Conservation (phyloP, 2,329 filamentous ascomycete species). For the Septoria linicola region DNA sequence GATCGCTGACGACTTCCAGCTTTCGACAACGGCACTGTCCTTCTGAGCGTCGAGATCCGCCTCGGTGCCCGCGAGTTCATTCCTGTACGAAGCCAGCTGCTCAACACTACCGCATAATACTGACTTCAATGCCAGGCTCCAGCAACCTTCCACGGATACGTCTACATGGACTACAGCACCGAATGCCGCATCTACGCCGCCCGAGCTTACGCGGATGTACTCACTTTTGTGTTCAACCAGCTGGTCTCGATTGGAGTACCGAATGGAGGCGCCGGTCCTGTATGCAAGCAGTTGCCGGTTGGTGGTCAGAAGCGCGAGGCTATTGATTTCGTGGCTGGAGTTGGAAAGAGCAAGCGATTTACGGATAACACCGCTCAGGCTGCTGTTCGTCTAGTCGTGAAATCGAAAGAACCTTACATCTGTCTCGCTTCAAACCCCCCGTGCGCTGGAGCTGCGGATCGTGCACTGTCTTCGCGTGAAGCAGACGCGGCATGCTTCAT, state of each 20-base stretch:
- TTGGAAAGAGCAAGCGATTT: too few species aligned
- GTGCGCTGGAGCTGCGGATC: too few species aligned
- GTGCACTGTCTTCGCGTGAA: too few species aligned
- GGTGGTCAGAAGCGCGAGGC: constrained; percentile 8
- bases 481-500: too few species aligned
- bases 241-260: constrained; percentile 28
- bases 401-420: too few species aligned
- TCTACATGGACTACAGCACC: constrained; percentile 25
- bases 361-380: too few species aligned
- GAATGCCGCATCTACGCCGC: constrained; percentile 24
- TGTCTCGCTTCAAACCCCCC: too few species aligned
- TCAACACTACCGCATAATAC: not conserved
- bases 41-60: constrained; percentile 15
- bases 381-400: too few species aligned
- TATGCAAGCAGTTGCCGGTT: constrained; percentile 7
- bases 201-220: constrained; percentile 17
- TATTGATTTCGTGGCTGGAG: too few species aligned
- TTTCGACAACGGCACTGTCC: constrained; percentile 20
- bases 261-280: not conserved
- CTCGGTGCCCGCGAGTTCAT: constrained; percentile 13
- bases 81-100: constrained; percentile 4
- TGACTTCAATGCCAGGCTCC: not conserved
- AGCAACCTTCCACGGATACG: constrained; percentile 20
- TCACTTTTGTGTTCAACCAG: not conserved
- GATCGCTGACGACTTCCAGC: too few species aligned